A percentile compares a stretch with the other conserved stretches of the same genome.
Evolutionary conservation across 805 yeast species (phyloP).

Genomic region (Ogataea chonburiensis): DNA sequence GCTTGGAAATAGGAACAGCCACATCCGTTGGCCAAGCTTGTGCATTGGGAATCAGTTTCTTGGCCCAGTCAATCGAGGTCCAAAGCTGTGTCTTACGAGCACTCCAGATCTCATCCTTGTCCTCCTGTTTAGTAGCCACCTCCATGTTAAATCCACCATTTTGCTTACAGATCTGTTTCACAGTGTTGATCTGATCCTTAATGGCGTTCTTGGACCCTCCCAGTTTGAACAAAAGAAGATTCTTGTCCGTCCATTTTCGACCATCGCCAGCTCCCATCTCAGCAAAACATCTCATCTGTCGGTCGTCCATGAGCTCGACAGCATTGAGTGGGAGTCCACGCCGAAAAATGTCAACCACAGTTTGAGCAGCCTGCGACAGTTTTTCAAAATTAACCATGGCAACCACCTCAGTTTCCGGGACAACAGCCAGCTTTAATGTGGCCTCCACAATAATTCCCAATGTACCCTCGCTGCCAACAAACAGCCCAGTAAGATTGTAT

Average conservation of each 20-base stretch:
- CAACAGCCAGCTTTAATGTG: conserved; percentile 64
- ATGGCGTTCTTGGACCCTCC: conserved; percentile 45
- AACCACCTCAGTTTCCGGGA: conserved; percentile 62
- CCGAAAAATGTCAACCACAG: conserved; percentile 60
- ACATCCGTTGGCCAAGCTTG: conserved; percentile 75
- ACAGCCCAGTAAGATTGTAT: conserved; percentile 68
- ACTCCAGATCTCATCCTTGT: conserved; percentile 65
- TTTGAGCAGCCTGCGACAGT: conserved; percentile 64
- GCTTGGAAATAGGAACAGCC: conserved; percentile 72
- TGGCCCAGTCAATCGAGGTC: conserved; percentile 67
- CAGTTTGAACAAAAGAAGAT: conserved; percentile 55
- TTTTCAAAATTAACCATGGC: conserved; percentile 66
- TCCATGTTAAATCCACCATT: conserved; percentile 57
- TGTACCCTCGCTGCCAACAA: conserved; percentile 76
- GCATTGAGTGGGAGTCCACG: conserved; percentile 68
- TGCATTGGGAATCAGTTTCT: conserved; percentile 38
- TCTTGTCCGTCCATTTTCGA: conserved; percentile 31
- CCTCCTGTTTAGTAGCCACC: conserved; percentile 57
- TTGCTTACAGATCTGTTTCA: conserved; percentile 48
- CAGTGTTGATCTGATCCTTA: conserved; percentile 45
- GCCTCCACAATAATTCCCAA: conserved; percentile 74
- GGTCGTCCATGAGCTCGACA: conserved; percentile 66
- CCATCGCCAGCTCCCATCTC: conserved; percentile 41
- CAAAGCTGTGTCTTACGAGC: conserved; percentile 72
- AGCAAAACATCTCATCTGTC: conserved; percentile 66